Evolutionary conservation across 768 basidiomycete genomes (phyloP).

Genomic region (Agrocybe pediades): DNA sequence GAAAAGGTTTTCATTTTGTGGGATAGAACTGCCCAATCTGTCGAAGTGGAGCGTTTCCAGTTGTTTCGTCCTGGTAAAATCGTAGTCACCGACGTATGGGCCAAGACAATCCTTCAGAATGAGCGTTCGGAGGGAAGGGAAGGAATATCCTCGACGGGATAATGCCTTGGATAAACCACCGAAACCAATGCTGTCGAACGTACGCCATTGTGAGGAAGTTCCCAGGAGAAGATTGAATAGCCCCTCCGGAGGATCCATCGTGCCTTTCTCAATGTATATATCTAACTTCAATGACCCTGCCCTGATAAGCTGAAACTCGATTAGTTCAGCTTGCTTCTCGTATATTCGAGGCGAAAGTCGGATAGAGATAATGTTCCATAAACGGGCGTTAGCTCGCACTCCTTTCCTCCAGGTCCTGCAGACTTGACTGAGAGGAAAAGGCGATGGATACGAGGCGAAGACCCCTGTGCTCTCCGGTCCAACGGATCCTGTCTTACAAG

Average conservation of each 20-base stretch:
- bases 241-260: background rate
- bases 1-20: background rate
- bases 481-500: background rate
- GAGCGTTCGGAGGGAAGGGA: background rate
- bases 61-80: background rate
- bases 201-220: background rate
- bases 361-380: conserved; percentile 4
- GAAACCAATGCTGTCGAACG: background rate
- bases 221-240: background rate
- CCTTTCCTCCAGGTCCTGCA: conserved; percentile 7
- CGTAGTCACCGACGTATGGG: background rate
- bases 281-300: background rate
- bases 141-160: background rate
- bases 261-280: background rate
- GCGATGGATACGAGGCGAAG: background rate
- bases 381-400: background rate
- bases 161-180: background rate
- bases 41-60: background rate
- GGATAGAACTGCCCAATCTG: background rate
- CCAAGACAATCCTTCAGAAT: background rate
- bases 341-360: too few species aligned
- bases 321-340: background rate
- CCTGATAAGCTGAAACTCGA: background rate
- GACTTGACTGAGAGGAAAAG: conserved; percentile 1
- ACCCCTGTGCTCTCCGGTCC: background rate